Conservation (phyloP, 1,284 basidiomycete species). For the Fomitopsis palustris region DNA sequence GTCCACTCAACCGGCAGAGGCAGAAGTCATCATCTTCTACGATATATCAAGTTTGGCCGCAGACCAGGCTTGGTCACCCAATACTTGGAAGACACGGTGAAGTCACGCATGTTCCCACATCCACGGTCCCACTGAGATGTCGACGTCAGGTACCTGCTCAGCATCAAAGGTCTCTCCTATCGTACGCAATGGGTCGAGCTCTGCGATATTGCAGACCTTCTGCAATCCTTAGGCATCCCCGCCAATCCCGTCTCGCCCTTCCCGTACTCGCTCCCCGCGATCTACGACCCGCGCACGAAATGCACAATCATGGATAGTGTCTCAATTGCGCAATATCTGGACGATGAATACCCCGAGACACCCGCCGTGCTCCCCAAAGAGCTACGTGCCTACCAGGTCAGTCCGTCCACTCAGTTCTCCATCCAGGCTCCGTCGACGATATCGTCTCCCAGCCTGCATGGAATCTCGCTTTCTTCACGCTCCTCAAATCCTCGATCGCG, state of each 20-base stretch:
- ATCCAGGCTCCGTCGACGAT: too few relatives aligned
- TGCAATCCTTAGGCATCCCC: not conserved
- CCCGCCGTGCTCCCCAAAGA: constrained; percentile 15
- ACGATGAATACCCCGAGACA: constrained; percentile 24
- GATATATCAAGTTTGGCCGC: constrained; percentile 31
- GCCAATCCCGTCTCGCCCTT: too few relatives aligned
- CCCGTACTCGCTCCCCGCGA: constrained; percentile 23
- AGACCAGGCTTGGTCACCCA: constrained; percentile 35
- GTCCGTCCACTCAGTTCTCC: not conserved
- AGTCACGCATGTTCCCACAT: constrained; percentile 15
- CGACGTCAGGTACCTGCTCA: constrained; percentile 20
- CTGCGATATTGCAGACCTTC: constrained; percentile 23
- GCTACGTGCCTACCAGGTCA: constrained; percentile 22
- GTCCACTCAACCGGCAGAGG: constrained; percentile 34
- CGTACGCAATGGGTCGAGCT: constrained; percentile 29
- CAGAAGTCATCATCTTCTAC: constrained; percentile 18
- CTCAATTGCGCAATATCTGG: constrained; percentile 29
- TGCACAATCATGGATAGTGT: constrained; percentile 26
- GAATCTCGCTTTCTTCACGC: constrained; percentile 11
- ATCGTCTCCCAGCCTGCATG: constrained; percentile 11
- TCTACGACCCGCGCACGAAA: constrained; percentile 23
- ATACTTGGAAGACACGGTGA: constrained; percentile 25
- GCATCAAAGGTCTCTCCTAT: constrained; percentile 25
- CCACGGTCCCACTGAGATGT: not conserved
- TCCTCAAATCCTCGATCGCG: constrained; percentile 1